Conservation (phyloP, 371 early-diverging fungal species). For the Dinochytrium kinnereticum region DNA sequence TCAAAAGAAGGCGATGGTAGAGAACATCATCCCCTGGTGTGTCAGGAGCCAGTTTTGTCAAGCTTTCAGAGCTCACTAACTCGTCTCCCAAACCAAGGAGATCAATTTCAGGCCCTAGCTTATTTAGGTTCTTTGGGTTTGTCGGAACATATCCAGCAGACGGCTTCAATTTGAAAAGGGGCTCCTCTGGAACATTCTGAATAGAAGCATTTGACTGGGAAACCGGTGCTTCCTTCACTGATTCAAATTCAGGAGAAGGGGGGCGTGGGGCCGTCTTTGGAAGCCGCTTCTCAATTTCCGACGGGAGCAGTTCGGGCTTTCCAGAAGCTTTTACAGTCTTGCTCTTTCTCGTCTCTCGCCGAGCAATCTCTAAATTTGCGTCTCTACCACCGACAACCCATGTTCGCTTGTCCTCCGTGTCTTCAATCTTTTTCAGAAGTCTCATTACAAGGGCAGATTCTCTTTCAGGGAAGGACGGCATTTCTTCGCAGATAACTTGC, state of each 20-base stretch:
- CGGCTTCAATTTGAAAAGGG: neutral
- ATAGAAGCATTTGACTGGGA: no score
- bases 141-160: constrained; percentile 13
- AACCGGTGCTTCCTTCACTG: no score
- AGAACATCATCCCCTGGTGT: constrained; percentile 23
- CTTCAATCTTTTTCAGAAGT: constrained; percentile 80
- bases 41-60: neutral
- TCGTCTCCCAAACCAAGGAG: constrained; percentile 27
- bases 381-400: constrained; percentile 94
- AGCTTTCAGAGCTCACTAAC: constrained; percentile 13
- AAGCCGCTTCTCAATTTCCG: constrained; percentile 15
- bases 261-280: constrained; percentile 15
- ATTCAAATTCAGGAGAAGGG: neutral
- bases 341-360: neutral
- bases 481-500: constrained; percentile 92
- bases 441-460: constrained; percentile 85
- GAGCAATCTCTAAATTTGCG: constrained; percentile 61
- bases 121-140: constrained; percentile 13
- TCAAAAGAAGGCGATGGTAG: constrained; percentile 35
- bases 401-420: constrained; percentile 93
- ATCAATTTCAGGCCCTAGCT: constrained; percentile 14
- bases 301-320: neutral
- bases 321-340: neutral
- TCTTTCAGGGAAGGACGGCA: constrained; percentile 95
- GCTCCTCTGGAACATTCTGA: neutral